These are phyloP conservation scores for Penicillium dipodomyicola DNA, from an alignment of 495 filamentous ascomycete species.

Conservation along the genomic window DNA sequence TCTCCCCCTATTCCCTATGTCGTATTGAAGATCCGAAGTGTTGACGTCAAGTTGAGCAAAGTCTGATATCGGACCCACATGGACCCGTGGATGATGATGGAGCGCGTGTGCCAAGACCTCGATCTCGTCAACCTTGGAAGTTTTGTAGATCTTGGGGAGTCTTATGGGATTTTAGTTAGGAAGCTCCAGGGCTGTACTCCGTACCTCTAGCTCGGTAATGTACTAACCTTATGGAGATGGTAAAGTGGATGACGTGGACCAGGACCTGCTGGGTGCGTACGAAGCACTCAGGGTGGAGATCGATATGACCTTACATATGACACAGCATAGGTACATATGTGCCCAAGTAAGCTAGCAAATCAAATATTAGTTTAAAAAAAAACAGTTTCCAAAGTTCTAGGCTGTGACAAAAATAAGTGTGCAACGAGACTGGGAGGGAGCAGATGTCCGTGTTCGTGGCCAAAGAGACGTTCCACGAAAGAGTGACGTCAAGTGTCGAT, in stretches of 20 bases:
- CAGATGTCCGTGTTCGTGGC: constrained; percentile 4
- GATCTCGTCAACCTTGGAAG: not conserved
- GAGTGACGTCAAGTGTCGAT: constrained; percentile 11
- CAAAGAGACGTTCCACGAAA: constrained; percentile 2
- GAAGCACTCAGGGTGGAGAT: not conserved
- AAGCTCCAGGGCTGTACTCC: too few relatives aligned
- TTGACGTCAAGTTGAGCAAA: constrained; percentile 16
- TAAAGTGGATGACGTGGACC: constrained; percentile 1
- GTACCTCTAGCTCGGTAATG: not conserved
- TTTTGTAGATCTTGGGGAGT: not conserved
- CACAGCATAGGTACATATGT: not conserved
- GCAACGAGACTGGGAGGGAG: constrained; percentile 7
- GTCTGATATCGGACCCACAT: constrained; percentile 8
- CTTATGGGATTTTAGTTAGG: not conserved
- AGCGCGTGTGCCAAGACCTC: constrained; percentile 14
- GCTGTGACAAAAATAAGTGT: not conserved
- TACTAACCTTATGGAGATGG: constrained; percentile 1
- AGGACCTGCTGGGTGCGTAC: not conserved
- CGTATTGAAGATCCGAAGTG: not conserved
- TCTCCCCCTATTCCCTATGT: not conserved
- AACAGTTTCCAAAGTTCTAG: not conserved
- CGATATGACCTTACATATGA: not conserved
- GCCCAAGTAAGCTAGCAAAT: too few relatives aligned
- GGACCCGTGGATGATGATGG: constrained; percentile 12
- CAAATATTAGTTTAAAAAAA: too few relatives aligned